phyloP scores from a whole-genome alignment of 2,329 filamentous ascomycete genomes.

The Myotisia sp. region DNA sequence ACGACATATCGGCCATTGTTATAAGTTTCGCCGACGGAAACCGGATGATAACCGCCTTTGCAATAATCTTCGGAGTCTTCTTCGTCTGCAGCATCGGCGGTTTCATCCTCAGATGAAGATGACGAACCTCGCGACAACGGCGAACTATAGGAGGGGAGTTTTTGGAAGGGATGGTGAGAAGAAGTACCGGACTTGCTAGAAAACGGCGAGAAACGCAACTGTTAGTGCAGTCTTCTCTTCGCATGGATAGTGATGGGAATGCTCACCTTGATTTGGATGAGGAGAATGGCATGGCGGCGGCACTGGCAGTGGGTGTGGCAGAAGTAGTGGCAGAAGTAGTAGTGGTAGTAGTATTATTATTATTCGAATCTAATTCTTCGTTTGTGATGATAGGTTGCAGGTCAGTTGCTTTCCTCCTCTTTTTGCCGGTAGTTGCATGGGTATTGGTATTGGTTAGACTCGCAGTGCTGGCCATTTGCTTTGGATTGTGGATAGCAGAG shows the following conservation, averaged over 20 bases:
- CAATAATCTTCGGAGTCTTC: slow-evolving; percentile 99
- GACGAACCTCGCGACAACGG: slow-evolving; percentile 53
- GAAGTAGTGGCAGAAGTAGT: slow-evolving; percentile 18
- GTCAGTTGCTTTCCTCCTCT: slow-evolving; percentile 49
- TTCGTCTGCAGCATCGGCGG: slow-evolving; percentile 90
- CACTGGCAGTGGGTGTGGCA: slow-evolving; percentile 2
- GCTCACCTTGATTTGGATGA: no score
- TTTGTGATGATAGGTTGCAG: slow-evolving; percentile 55
- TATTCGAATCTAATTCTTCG: slow-evolving; percentile 32
- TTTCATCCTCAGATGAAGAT: slow-evolving; percentile 63
- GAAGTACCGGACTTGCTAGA: background rate
- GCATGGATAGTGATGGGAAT: no score
- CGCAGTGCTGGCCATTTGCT: slow-evolving; percentile 43
- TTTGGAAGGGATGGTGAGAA: background rate
- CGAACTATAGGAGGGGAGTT: slow-evolving; percentile 16
- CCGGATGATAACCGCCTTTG: slow-evolving; percentile 96
- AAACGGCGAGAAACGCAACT: no score
- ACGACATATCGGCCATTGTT: slow-evolving; percentile 95
- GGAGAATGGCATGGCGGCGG: slow-evolving; percentile 5
- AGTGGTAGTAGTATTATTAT: no score
- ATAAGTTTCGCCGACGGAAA: slow-evolving; percentile 87
- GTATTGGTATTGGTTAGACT: slow-evolving; percentile 22
- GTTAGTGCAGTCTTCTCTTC: no score
- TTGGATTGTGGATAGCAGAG: slow-evolving; percentile 52
- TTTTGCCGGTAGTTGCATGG: slow-evolving; percentile 47